phyloP scores from a whole-genome alignment of 345 rosid genomes.

The Crucihimalaya himalaica region DNA sequence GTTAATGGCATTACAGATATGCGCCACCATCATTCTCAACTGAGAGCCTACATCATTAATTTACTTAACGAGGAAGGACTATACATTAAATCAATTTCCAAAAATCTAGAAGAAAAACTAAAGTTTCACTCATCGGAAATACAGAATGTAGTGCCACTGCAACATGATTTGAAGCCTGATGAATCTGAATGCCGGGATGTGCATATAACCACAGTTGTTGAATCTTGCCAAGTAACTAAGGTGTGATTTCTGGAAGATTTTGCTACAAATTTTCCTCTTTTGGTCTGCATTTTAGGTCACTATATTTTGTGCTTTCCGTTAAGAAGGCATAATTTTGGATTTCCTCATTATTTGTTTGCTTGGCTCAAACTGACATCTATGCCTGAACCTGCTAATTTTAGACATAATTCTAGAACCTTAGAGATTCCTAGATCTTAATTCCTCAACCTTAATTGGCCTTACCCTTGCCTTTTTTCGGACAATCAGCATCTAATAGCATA shows the following conservation, averaged over 20 bases:
- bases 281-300: neutral
- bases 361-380: neutral
- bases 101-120: constrained; percentile 54
- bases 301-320: neutral
- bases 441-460: neutral
- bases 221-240: constrained; percentile 43
- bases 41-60: constrained; percentile 53
- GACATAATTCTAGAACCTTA: neutral
- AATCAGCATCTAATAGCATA: constrained; percentile 9
- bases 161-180: constrained; percentile 45
- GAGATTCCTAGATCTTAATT: neutral
- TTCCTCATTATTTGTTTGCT: neutral
- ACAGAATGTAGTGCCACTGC: constrained; percentile 42
- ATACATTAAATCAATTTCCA: constrained; percentile 46
- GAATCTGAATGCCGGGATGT: constrained; percentile 64
- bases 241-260: constrained; percentile 36
- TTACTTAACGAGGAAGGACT: constrained; percentile 67
- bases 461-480: neutral
- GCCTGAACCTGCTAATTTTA: neutral
- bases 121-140: constrained; percentile 38
- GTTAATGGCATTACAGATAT: constrained; percentile 51
- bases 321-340: neutral
- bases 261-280: constrained; percentile 20
- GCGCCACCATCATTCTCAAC: constrained; percentile 60
- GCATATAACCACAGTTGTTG: constrained; percentile 48